Conservation (phyloP, 495 filamentous ascomycete genomes). For the Penicillium manginii region DNA sequence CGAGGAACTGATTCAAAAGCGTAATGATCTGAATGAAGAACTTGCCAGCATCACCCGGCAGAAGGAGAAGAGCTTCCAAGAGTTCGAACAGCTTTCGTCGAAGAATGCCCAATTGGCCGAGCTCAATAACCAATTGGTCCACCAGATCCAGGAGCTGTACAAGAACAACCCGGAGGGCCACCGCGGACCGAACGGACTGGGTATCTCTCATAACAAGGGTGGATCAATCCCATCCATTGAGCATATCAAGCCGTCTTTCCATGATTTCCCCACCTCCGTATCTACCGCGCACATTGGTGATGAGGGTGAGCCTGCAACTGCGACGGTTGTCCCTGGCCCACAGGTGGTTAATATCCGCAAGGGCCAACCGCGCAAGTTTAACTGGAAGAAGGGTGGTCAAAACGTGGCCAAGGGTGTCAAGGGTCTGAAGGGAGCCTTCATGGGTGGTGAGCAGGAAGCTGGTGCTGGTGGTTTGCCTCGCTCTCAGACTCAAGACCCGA, state of each 20-base stretch:
- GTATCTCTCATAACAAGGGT: conserved; percentile 78
- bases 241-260: conserved; percentile 50
- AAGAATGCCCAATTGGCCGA: conserved; percentile 95
- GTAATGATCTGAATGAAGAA: conserved; percentile 81
- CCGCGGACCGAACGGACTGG: conserved; percentile 72
- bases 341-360: conserved; percentile 93
- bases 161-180: conserved; percentile 71
- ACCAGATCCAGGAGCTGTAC: conserved; percentile 91
- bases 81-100: conserved; percentile 89
- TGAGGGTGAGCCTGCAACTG: conserved; percentile 68
- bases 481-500: conserved; percentile 55
- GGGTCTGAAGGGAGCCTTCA: conserved; percentile 83
- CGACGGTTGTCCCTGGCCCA: conserved; percentile 74
- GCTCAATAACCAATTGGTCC: conserved; percentile 91
- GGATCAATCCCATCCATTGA: conserved; percentile 71
- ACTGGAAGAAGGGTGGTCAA: conserved; percentile 97
- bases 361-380: conserved; percentile 91
- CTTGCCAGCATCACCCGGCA: conserved; percentile 74
- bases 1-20: conserved; percentile 80
- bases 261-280: conserved; percentile 54
- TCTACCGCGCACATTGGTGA: conserved; percentile 62
- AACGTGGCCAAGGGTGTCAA: conserved; percentile 94
- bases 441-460: conserved; percentile 51
- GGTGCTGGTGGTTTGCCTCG: conserved; percentile 50
- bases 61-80: conserved; percentile 89